Percentiles rank a stretch among this genome's conserved stretches.
Conservation (phyloP, 176 grass and related monocot species). For the Triticum monococcum region DNA sequence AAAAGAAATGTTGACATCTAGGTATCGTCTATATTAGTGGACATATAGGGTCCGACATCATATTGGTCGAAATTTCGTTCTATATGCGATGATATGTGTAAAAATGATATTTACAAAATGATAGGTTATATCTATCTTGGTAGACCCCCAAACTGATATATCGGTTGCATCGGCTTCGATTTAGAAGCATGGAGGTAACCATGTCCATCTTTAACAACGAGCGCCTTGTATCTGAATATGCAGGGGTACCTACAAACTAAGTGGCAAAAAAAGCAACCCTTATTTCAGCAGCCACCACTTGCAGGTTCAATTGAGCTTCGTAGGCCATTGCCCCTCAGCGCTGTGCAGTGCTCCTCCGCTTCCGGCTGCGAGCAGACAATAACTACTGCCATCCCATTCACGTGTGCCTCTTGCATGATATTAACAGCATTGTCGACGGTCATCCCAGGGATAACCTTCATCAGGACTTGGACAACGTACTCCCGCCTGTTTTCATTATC, state of each 20-base stretch:
- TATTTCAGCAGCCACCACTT: conserved; percentile 67
- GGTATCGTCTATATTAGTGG: too few species aligned
- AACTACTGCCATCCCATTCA: conserved; percentile 88
- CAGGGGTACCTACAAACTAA: conserved; percentile 47
- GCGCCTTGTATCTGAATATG: not conserved
- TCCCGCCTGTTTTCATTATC: conserved; percentile 88
- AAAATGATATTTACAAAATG: too few species aligned
- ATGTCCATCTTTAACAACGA: not conserved
- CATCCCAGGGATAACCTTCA: conserved; percentile 98
- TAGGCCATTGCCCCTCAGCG: conserved; percentile 78
- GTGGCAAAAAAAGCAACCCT: conserved; percentile 18
- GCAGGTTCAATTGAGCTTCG: conserved; percentile 88
- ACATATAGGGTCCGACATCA: too few species aligned
- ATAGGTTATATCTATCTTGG: too few species aligned
- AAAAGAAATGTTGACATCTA: too few species aligned
- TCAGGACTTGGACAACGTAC: conserved; percentile 95
- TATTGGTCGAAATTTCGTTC: too few species aligned
- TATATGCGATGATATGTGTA: too few species aligned
- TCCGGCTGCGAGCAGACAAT: conserved; percentile 77
- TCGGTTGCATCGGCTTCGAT: too few species aligned
- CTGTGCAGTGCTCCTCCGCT: conserved; percentile 81
- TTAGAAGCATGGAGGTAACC: too few species aligned
- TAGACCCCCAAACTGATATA: not conserved
- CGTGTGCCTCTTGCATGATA: conserved; percentile 96
- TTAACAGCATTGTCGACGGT: conserved; percentile 90